Conservation (phyloP, 345 rosid species). For the Schrenkiella parvula region DNA sequence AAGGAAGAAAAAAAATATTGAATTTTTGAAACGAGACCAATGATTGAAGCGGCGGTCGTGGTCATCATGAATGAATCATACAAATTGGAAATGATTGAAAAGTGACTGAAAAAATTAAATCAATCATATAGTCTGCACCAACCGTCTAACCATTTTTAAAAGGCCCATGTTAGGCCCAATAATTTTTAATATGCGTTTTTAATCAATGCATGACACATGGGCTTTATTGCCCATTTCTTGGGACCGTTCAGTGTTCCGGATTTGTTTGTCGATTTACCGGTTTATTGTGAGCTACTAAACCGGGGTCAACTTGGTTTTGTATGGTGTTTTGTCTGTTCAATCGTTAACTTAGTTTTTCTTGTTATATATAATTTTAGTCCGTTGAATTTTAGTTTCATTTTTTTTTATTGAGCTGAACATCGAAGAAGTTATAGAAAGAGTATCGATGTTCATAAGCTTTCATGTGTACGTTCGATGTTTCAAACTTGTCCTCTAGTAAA, state of each 20-base stretch:
- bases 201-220: not conserved
- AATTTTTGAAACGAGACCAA: constrained; percentile 24
- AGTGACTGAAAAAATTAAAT: constrained; percentile 12
- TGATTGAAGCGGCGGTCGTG: constrained; percentile 38
- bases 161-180: constrained; percentile 17
- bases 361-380: too few relatives aligned
- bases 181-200: not conserved
- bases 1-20: not conserved
- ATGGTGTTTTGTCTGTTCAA: not conserved
- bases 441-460: not conserved
- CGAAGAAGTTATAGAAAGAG: too few relatives aligned
- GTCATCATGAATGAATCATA: constrained; percentile 36
- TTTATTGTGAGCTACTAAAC: not conserved
- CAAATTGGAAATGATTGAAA: constrained; percentile 34
- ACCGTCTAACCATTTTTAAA: not conserved
- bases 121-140: constrained; percentile 17
- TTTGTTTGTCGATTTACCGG: not conserved
- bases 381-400: too few relatives aligned
- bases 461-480: not conserved
- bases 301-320: not conserved
- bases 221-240: not conserved
- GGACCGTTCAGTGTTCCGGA: not conserved
- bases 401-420: too few relatives aligned
- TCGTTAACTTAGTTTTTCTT: too few relatives aligned
- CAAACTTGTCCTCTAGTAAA: not conserved